A percentile compares a stretch with the other conserved stretches of the same genome.
These are phyloP conservation scores for Tuber melanosporum DNA, from an alignment of 495 filamentous ascomycete species.

Conservation along the genomic window DNA sequence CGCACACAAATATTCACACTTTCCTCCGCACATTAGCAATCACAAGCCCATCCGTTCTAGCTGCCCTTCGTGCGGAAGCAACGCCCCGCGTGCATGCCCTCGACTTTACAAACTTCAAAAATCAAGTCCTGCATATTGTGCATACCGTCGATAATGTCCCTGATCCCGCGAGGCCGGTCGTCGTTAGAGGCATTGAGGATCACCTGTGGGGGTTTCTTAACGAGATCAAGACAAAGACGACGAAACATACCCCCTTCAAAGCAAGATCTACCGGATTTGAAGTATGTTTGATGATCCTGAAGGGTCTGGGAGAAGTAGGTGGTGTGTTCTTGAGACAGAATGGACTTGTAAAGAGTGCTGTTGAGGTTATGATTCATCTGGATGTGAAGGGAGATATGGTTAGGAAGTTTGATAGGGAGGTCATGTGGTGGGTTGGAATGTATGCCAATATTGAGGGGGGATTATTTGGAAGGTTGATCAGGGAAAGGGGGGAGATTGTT, in stretches of 20 bases:
- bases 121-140: not conserved
- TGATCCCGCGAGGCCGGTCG: not conserved
- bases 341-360: not conserved
- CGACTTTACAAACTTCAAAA: not conserved
- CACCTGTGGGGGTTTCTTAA: not conserved
- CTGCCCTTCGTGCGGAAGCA: not conserved
- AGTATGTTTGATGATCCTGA: slow-evolving; percentile 1
- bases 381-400: not conserved
- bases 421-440: slow-evolving; percentile 3
- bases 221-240: not conserved
- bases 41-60: not conserved
- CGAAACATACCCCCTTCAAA: not conserved
- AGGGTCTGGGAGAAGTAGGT: not conserved
- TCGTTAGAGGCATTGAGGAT: not conserved
- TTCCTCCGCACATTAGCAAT: not conserved
- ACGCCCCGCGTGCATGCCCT: not conserved
- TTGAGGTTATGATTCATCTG: slow-evolving; percentile 1
- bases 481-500: not conserved
- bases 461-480: not conserved
- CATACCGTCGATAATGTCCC: not conserved
- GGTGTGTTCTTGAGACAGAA: slow-evolving; percentile 3
- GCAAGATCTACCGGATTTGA: not conserved
- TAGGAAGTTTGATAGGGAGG: not conserved
- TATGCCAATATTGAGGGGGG: not conserved
- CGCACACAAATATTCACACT: not conserved